Evolutionary conservation across 2,329 filamentous ascomycete genomes (phyloP).

Genomic region (Aspergillus pseudotamarii): DNA sequence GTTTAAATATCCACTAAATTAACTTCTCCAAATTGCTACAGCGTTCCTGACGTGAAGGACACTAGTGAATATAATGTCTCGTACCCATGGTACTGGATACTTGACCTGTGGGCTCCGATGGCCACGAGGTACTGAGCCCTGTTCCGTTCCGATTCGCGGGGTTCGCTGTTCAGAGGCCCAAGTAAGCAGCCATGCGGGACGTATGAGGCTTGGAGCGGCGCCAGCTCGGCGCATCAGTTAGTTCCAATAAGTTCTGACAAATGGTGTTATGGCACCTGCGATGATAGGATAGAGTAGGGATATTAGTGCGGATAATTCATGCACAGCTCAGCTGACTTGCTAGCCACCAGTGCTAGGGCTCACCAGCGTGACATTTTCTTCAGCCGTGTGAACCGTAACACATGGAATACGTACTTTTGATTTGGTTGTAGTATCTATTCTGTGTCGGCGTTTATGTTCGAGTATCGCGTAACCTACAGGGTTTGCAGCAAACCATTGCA

Average conservation of each 20-base stretch:
- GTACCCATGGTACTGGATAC: background rate
- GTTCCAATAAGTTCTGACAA: background rate
- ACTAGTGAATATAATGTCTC: background rate
- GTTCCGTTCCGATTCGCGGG: constrained; percentile 3
- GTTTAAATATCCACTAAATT: background rate
- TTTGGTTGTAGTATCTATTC: background rate
- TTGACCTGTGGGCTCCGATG: constrained; percentile 1
- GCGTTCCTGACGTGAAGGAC: background rate
- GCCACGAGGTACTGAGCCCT: constrained; percentile 5
- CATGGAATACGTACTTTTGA: background rate
- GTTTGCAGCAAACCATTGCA: background rate
- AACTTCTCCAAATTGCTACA: background rate
- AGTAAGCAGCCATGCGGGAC: background rate
- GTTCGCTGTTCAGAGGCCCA: too few species aligned
- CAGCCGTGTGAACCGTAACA: constrained; percentile 5
- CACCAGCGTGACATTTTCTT: background rate
- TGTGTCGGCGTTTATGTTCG: background rate
- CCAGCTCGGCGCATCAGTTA: background rate
- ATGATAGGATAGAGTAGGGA: constrained; percentile 1
- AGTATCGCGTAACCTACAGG: background rate
- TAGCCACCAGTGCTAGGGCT: background rate
- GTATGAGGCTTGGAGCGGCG: constrained; percentile 2
- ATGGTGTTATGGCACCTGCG: background rate
- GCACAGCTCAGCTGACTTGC: background rate
- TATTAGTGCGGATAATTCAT: background rate